Percentiles rank a stretch among this genome's conserved stretches.
phyloP scores from a whole-genome alignment of 179 eudicot genomes.

The Amaranthus tricolor region DNA sequence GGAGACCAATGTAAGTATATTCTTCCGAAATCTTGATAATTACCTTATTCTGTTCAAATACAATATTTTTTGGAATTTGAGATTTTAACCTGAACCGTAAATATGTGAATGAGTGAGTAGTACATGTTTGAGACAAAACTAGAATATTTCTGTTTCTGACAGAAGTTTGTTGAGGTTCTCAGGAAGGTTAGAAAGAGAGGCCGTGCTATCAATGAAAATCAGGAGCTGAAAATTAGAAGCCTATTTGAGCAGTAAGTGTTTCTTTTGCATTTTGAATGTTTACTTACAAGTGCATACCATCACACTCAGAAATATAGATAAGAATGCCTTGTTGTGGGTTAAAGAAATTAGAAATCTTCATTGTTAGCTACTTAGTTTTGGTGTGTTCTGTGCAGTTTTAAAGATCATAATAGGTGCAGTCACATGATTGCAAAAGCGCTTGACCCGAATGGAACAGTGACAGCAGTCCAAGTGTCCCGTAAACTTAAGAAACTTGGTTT shows the following conservation, averaged over 20 bases:
- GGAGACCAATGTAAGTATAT: constrained; percentile 48
- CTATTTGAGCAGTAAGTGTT: constrained; percentile 79
- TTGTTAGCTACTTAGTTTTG: neutral
- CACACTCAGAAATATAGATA: neutral
- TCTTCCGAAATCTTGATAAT: neutral
- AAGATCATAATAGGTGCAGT: constrained; percentile 87
- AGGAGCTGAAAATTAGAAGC: constrained; percentile 59
- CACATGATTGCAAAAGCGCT: constrained; percentile 87
- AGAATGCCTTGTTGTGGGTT: neutral
- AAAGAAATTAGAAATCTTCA: neutral
- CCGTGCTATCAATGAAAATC: constrained; percentile 60
- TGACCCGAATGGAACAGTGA: constrained; percentile 56
- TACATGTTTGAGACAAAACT: neutral
- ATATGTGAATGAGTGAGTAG: neutral
- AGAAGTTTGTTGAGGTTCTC: constrained; percentile 19
- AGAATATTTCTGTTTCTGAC: constrained; percentile 3
- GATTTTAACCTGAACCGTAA: neutral
- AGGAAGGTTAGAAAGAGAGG: constrained; percentile 75
- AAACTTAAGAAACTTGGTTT: constrained; percentile 92
- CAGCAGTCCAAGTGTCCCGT: constrained; percentile 81
- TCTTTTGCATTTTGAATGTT: neutral
- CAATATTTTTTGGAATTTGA: neutral
- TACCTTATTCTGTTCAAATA: neutral
- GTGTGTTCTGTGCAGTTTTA: constrained; percentile 55
- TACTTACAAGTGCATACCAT: neutral